Percentiles rank a stretch among this genome's conserved stretches.
These are phyloP conservation scores for Puccinia hordei DNA, from an alignment of 1,284 basidiomycete genomes.

Conservation along the genomic window DNA sequence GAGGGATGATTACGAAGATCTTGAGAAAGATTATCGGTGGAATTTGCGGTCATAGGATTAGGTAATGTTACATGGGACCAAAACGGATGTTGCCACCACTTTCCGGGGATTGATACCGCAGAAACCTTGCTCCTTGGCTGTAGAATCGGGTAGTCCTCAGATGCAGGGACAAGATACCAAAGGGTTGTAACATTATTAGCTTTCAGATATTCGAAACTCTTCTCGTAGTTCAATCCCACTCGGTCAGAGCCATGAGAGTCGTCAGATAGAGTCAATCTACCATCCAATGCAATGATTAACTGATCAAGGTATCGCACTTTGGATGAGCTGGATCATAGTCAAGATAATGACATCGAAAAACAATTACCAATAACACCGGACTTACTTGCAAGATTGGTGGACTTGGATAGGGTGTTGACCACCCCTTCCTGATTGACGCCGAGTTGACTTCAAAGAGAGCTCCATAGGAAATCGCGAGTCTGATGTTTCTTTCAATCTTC, in stretches of 20 bases:
- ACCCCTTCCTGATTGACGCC: conserved; percentile 87
- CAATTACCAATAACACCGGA: conserved; percentile 50
- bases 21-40: neutral
- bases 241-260: conserved; percentile 89
- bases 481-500: conserved; percentile 75
- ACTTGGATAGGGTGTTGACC: conserved; percentile 81
- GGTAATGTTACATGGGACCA: conserved; percentile 29
- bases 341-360: neutral
- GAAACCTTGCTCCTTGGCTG: conserved; percentile 44
- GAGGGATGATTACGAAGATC: neutral
- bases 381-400: conserved; percentile 73
- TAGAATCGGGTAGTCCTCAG: neutral
- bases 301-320: conserved; percentile 57
- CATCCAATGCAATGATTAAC: conserved; percentile 70
- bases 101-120: conserved; percentile 17
- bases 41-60: neutral
- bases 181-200: conserved; percentile 68
- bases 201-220: conserved; percentile 71
- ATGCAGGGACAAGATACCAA: conserved; percentile 66
- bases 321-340: conserved; percentile 24
- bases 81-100: conserved; percentile 48
- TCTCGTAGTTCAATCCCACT: conserved; percentile 82
- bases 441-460: conserved; percentile 92
- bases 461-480: conserved; percentile 75
- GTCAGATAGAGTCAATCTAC: conserved; percentile 83